Conservation (phyloP, 495 filamentous ascomycete genomes). For the Symbiotaphrina buchneri region DNA sequence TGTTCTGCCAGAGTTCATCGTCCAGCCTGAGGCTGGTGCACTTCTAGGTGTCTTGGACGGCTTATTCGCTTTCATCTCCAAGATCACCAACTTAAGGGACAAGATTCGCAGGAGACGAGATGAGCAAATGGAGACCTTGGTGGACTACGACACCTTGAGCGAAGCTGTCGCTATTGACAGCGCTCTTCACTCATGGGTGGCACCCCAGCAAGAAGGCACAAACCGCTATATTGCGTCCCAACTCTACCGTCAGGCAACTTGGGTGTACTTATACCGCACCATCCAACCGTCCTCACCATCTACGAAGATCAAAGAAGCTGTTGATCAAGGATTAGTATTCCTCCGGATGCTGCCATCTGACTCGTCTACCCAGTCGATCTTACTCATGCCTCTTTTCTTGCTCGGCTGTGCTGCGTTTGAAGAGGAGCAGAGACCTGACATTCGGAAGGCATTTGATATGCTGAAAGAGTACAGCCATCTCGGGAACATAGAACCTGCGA, state of each 20-base stretch:
- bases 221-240: constrained; percentile 54
- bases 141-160: constrained; percentile 53
- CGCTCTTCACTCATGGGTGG: constrained; percentile 54
- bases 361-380: constrained; percentile 46
- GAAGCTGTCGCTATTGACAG: constrained; percentile 59
- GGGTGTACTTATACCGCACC: constrained; percentile 76
- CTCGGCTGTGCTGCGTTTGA: constrained; percentile 74
- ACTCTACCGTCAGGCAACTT: constrained; percentile 75
- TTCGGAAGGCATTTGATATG: constrained; percentile 41
- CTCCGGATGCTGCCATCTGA: constrained; percentile 36
- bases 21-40: constrained; percentile 48
- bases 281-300: constrained; percentile 52
- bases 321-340: constrained; percentile 54
- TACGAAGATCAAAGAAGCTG: constrained; percentile 45
- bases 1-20: constrained; percentile 42
- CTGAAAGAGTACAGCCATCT: constrained; percentile 60
- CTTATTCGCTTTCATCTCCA: constrained; percentile 56
- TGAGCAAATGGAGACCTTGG: constrained; percentile 37
- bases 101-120: constrained; percentile 44
- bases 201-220: constrained; percentile 34
- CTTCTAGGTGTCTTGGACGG: constrained; percentile 77
- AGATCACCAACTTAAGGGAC: constrained; percentile 61
- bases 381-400: constrained; percentile 74
- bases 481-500: constrained; percentile 56
- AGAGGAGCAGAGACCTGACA: constrained; percentile 39